Conservation (phyloP, 2,329 filamentous ascomycete species). For the Aspergillus sp. region DNA sequence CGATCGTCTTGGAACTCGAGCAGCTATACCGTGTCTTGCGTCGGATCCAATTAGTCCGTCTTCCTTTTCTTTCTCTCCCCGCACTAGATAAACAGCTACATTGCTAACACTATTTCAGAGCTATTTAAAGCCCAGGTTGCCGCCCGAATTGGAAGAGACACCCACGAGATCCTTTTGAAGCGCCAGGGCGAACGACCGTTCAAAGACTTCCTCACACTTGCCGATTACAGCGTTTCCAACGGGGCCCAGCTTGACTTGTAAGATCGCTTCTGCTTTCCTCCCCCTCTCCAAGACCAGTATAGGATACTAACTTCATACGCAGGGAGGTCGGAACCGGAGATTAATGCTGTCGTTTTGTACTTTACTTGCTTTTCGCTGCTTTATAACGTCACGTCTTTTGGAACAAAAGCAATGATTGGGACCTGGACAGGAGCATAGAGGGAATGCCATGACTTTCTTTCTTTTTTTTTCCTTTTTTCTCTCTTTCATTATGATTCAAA, state of each 20-base stretch:
- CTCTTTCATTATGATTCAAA: slow-evolving; percentile 9
- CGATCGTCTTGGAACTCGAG: slow-evolving; percentile 93
- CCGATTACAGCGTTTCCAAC: slow-evolving; percentile 92
- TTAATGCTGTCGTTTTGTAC: slow-evolving; percentile 21
- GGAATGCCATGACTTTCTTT: slow-evolving; percentile 3
- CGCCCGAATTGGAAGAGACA: slow-evolving; percentile 72
- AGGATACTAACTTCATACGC: slow-evolving; percentile 25
- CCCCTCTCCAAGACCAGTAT: neutral
- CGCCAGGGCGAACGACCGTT: slow-evolving; percentile 90
- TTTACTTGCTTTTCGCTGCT: neutral
- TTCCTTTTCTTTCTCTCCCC: neutral
- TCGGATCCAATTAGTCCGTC: slow-evolving; percentile 70
- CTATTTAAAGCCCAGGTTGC: slow-evolving; percentile 91
- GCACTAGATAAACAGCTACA: neutral
- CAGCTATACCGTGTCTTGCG: slow-evolving; percentile 83
- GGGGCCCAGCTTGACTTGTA: slow-evolving; percentile 64
- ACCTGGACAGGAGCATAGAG: slow-evolving; percentile 3
- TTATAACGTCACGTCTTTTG: neutral
- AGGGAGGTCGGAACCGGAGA: slow-evolving; percentile 51
- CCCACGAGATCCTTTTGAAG: slow-evolving; percentile 91
- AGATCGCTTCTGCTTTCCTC: slow-evolving; percentile 19
- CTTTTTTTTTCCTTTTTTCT: slow-evolving; percentile 11
- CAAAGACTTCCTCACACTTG: slow-evolving; percentile 82
- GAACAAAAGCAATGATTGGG: neutral
- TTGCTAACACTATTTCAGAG: slow-evolving; percentile 36